Evolutionary conservation across 331 rosid genomes (phyloP).

Genomic region (Quercus phellos): DNA sequence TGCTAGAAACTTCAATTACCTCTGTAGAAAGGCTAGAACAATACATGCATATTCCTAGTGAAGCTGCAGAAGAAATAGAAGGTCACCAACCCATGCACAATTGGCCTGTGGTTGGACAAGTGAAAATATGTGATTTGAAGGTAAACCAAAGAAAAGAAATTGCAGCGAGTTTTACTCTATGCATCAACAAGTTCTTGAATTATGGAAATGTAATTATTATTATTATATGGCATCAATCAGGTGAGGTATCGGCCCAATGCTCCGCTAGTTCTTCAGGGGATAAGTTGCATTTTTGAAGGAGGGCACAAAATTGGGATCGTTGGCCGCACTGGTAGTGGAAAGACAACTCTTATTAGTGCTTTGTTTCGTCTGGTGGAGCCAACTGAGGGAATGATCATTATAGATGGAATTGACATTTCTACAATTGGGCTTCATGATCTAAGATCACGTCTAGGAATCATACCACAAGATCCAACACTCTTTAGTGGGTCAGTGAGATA

Average conservation of each 20-base stretch:
- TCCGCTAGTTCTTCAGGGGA: slow-evolving; percentile 24
- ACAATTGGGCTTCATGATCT: slow-evolving; percentile 28
- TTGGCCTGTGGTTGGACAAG: slow-evolving; percentile 23
- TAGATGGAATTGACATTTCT: slow-evolving; percentile 20
- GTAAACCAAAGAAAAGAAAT: neutral
- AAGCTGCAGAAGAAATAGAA: slow-evolving; percentile 15
- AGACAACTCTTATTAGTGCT: slow-evolving; percentile 25
- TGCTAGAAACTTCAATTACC: slow-evolving; percentile 7
- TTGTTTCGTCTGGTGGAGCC: slow-evolving; percentile 29
- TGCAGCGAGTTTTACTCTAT: neutral
- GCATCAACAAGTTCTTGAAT: neutral
- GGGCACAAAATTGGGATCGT: slow-evolving; percentile 30
- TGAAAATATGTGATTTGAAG: slow-evolving; percentile 28
- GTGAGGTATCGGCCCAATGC: slow-evolving; percentile 22
- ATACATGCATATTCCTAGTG: slow-evolving; percentile 30
- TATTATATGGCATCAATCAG: neutral
- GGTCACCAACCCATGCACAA: slow-evolving; percentile 15
- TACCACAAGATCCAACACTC: slow-evolving; percentile 32
- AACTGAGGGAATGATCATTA: slow-evolving; percentile 10
- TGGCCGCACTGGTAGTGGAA: slow-evolving; percentile 33
- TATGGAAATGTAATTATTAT: neutral
- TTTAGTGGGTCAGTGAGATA: slow-evolving; percentile 30
- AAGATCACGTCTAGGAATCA: slow-evolving; percentile 27
- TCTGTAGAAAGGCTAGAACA: slow-evolving; percentile 35
- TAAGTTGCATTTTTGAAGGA: slow-evolving; percentile 26